Conservation (phyloP, 1,284 basidiomycete genomes). For the Porogramme epimiltina region DNA sequence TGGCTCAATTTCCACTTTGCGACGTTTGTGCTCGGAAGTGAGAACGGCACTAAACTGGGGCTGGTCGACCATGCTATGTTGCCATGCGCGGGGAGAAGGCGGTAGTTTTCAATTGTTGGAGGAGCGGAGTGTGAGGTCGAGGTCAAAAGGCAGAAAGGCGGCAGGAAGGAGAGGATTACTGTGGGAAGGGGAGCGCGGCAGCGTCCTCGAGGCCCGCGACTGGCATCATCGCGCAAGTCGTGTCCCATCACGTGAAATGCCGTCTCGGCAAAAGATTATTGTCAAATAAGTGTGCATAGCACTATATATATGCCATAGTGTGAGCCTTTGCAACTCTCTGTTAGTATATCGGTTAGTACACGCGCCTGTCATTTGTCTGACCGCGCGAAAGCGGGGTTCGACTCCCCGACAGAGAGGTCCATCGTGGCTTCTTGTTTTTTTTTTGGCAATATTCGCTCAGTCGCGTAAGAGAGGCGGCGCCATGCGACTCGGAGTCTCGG, state of each 20-base stretch:
- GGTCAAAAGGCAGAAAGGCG: background rate
- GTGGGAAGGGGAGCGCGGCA: background rate
- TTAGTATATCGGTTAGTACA: constrained; percentile 23
- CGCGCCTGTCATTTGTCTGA: constrained; percentile 11
- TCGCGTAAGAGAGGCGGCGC: too few species aligned
- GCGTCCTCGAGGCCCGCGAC: constrained; percentile 2
- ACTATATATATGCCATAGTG: background rate
- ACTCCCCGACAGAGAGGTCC: constrained; percentile 40
- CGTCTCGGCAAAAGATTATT: background rate
- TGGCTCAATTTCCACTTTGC: constrained; percentile 12
- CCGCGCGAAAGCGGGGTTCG: constrained; percentile 44
- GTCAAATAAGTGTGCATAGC: too few species aligned
- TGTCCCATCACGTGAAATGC: constrained; percentile 15
- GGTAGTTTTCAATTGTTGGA: too few species aligned
- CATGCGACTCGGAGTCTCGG: too few species aligned
- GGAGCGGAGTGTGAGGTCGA: background rate
- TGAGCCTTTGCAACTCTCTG: constrained; percentile 6
- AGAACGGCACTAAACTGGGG: background rate
- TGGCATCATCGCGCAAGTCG: constrained; percentile 18
- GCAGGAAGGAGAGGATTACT: background rate
- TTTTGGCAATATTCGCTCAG: too few species aligned
- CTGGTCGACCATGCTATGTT: constrained; percentile 8
- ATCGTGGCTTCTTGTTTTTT: too few species aligned
- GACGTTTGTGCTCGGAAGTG: constrained; percentile 11
- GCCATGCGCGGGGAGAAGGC: too few species aligned